Evolutionary conservation across 768 basidiomycete species (phyloP), one percentile per base, ranked within the genome.

Genomic region (Tulasnella sp.): DNA sequence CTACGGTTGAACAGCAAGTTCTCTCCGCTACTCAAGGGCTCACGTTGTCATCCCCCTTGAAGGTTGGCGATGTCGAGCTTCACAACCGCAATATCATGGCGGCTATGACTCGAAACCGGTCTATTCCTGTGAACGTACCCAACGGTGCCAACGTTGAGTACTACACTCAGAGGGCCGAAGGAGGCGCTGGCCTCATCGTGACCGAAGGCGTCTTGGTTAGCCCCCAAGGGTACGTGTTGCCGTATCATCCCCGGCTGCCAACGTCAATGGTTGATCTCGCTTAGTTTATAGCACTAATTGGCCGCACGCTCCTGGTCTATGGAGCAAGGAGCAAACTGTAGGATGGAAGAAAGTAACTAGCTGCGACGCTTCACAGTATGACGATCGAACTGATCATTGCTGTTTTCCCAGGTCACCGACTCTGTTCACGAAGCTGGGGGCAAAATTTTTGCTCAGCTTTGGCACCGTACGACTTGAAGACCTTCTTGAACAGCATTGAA

Each of bases 271-370:
- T 9, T 57, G 11, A 10, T n/a, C 26, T 61, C 13, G 57, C 40
- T 20, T 39, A 13, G 16, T 46, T n/a, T 16, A 75, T 77, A 87
- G 87, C 9, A 84, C 86, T 15, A 86, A 87, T 80, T 87, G 86
- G 85, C 84, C 83, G 10, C 81, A 85, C 79, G 85, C 85, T 0
- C 87, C 87, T 23, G 88, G 88, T 7, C 85, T 88, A 35, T 88
- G 87, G 87, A 86, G 82, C 78, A 80, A 84, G 18, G 85, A 86
- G 51, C 87, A 88, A 78, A 83, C 86, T 13, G 80, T 80, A 26
- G 87, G 81, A 4, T 88, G 88, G 87, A 87, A 85, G 40, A 84
- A 72, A 83, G 42, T 71, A 26, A 48, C 20, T 55, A 11, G 2
- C 11, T 3, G 57, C n/a, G 0, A 5, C 11, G 9, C 5, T 32